Percentiles rank a stretch among this genome's conserved stretches.
Evolutionary conservation across 1,284 basidiomycete genomes (phyloP).

Genomic region (Anthracocystis panici-leucophaei): DNA sequence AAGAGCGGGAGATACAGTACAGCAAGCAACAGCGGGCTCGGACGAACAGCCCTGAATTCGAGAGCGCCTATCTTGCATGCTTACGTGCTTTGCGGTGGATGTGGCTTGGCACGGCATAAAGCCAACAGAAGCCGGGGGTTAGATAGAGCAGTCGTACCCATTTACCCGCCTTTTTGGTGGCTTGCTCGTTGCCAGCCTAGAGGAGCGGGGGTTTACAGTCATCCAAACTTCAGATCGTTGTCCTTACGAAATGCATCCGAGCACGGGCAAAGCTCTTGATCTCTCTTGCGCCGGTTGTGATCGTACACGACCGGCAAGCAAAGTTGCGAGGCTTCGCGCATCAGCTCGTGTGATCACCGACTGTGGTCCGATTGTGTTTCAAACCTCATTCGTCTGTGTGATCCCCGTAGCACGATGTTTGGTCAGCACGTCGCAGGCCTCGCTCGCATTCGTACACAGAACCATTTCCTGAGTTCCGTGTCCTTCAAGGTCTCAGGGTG

Average conservation of each 20-base stretch:
- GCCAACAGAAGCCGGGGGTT: background rate
- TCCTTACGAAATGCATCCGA: too few relatives aligned
- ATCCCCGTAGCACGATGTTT: too few relatives aligned
- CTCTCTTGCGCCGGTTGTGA: too few relatives aligned
- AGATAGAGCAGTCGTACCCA: background rate
- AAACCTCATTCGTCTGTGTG: too few relatives aligned
- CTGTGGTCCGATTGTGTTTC: too few relatives aligned
- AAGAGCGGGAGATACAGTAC: background rate
- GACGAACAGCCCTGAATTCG: background rate
- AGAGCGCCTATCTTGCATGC: background rate
- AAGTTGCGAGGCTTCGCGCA: background rate
- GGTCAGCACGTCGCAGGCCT: too few relatives aligned
- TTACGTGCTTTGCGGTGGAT: background rate
- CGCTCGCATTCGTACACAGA: too few relatives aligned
- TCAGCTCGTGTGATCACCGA: too few relatives aligned
- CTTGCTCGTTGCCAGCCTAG: background rate
- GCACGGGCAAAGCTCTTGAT: too few relatives aligned
- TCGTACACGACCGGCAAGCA: background rate
- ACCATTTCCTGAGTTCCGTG: too few relatives aligned
- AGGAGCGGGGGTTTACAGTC: background rate
- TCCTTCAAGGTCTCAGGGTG: too few relatives aligned
- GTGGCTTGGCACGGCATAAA: slow-evolving; percentile 13
- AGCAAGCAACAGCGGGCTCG: background rate
- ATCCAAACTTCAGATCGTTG: too few relatives aligned
- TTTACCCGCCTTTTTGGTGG: background rate